Evolutionary conservation across 2,329 filamentous ascomycete genomes (phyloP).

Genomic region (Ophiocordyceps sinensis): DNA sequence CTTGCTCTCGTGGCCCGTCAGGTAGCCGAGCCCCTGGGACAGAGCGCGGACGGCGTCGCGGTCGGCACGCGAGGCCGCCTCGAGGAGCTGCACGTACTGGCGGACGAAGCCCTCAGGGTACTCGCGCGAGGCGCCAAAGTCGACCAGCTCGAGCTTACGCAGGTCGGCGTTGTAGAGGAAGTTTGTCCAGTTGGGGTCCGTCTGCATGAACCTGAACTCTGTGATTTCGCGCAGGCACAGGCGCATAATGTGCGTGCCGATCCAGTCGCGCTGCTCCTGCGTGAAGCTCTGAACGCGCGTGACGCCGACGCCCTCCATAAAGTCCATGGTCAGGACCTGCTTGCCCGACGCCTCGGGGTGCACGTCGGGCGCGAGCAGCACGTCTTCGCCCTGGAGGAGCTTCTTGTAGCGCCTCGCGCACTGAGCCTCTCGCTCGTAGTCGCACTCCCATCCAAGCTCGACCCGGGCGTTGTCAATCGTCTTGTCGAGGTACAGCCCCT

Average conservation of each 20-base stretch:
- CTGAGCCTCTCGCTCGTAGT: conserved; percentile 79
- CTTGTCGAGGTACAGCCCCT: conserved; percentile 87
- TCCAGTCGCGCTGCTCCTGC: conserved; percentile 85
- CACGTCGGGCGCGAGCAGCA: conserved; percentile 69
- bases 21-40: conserved; percentile 70
- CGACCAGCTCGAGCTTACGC: conserved; percentile 72
- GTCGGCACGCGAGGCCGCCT: conserved; percentile 63
- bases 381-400: conserved; percentile 53
- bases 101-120: conserved; percentile 68
- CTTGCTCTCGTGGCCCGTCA: conserved; percentile 77
- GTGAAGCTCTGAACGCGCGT: conserved; percentile 64
- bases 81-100: conserved; percentile 66
- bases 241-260: conserved; percentile 83
- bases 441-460: conserved; percentile 93
- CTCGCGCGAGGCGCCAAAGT: conserved; percentile 86
- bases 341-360: conserved; percentile 67
- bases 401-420: conserved; percentile 63
- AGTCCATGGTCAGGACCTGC: conserved; percentile 85
- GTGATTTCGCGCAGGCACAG: conserved; percentile 86
- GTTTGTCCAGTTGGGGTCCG: conserved; percentile 98
- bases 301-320: conserved; percentile 74
- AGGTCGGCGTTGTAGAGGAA: conserved; percentile 73
- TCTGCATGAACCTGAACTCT: conserved; percentile 97
- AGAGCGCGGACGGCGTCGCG: conserved; percentile 46
- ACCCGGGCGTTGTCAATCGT: conserved; percentile 90